Conservation (phyloP, 1,139 yeast genomes). For the Blastobotrys malaysiensis region DNA sequence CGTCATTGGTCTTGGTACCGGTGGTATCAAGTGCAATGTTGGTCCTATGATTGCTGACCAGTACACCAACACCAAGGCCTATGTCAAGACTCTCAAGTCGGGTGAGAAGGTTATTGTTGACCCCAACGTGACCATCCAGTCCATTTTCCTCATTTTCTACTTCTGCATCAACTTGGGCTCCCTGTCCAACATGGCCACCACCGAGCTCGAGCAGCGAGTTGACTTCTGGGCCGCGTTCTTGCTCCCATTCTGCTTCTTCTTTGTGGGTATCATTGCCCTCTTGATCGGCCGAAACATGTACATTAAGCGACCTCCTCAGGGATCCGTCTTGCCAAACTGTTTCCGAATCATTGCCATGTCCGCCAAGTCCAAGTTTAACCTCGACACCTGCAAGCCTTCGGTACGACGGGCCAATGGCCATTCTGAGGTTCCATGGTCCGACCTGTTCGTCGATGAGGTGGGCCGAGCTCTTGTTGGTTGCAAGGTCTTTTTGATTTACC, state of each 20-base stretch:
- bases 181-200: constrained; percentile 69
- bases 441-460: constrained; percentile 59
- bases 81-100: constrained; percentile 50
- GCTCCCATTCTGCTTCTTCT: constrained; percentile 59
- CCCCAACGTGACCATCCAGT: constrained; percentile 64
- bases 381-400: constrained; percentile 54
- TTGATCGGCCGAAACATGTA: constrained; percentile 52
- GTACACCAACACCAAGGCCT: constrained; percentile 51
- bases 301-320: constrained; percentile 57
- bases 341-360: constrained; percentile 47
- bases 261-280: constrained; percentile 53
- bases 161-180: constrained; percentile 80
- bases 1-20: constrained; percentile 71
- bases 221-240: constrained; percentile 78
- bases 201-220: constrained; percentile 60
- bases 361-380: constrained; percentile 44
- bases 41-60: constrained; percentile 80
- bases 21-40: constrained; percentile 76
- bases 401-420: constrained; percentile 36
- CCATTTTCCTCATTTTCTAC: constrained; percentile 72
- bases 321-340: constrained; percentile 54
- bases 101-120: constrained; percentile 71
- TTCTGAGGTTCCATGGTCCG: constrained; percentile 49
- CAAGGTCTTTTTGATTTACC: constrained; percentile 57
- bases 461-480: constrained; percentile 54